These are phyloP conservation scores for Bipolaris zeicola DNA, from an alignment of 2,329 filamentous ascomycete species.

Conservation along the genomic window DNA sequence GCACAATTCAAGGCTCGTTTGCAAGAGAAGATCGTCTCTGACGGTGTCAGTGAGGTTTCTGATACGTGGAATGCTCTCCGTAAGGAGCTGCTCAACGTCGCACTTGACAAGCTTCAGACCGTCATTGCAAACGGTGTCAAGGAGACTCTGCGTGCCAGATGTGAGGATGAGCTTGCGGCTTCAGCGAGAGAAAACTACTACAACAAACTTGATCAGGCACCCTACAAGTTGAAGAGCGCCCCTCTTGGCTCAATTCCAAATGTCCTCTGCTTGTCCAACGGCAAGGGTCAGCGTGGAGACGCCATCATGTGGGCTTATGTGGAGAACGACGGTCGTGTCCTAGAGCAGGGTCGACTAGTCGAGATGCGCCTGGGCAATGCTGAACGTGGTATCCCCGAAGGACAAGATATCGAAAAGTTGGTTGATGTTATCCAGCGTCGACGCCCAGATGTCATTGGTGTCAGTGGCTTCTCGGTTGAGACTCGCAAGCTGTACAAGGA, in stretches of 20 bases:
- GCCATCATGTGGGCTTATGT: constrained; percentile 90
- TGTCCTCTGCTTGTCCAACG: constrained; percentile 85
- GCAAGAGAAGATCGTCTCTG: constrained; percentile 84
- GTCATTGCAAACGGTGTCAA: constrained; percentile 91
- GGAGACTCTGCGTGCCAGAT: constrained; percentile 86
- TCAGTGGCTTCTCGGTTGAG: constrained; percentile 88
- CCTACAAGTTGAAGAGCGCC: constrained; percentile 94
- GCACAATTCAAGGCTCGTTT: constrained; percentile 77
- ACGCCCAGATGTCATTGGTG: constrained; percentile 85
- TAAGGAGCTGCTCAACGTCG: constrained; percentile 80
- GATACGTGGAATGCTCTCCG: constrained; percentile 94
- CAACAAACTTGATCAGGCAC: constrained; percentile 90
- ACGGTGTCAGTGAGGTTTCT: constrained; percentile 92
- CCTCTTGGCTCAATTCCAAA: constrained; percentile 85
- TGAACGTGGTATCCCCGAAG: constrained; percentile 70
- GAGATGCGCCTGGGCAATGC: constrained; percentile 72
- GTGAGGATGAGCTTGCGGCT: constrained; percentile 89
- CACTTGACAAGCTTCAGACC: constrained; percentile 79
- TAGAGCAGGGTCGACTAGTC: constrained; percentile 85
- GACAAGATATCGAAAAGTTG: constrained; percentile 70
- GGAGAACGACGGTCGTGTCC: constrained; percentile 86
- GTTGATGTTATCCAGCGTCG: constrained; percentile 78
- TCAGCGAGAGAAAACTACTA: constrained; percentile 87
- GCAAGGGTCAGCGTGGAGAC: constrained; percentile 78
- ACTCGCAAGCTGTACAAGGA: constrained; percentile 83